Percentiles rank a stretch among this genome's conserved stretches.
Conservation (phyloP, 208 protist genomes). For the Acanthamoeba healyi region DNA sequence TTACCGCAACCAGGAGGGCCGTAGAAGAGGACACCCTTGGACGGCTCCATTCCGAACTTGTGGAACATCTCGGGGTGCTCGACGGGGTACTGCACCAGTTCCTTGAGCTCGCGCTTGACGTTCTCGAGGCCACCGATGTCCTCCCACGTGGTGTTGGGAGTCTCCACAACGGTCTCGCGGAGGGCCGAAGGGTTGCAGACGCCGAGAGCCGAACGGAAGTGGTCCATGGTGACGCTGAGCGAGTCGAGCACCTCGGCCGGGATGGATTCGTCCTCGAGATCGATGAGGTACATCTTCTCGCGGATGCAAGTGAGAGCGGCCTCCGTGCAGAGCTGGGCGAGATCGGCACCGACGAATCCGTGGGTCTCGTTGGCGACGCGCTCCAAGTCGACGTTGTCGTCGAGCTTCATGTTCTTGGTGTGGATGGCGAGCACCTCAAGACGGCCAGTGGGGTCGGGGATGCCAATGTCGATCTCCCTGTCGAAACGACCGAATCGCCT, state of each 20-base stretch:
- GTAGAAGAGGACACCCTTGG: conserved; percentile 96
- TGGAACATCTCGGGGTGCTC: conserved; percentile 99
- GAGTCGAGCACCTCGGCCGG: conserved; percentile 98
- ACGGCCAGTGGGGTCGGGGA: conserved; percentile 99
- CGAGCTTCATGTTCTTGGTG: conserved; percentile 99
- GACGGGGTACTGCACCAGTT: conserved; percentile 99
- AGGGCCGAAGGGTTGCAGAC: conserved; percentile 99
- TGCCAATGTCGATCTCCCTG: conserved; percentile 99
- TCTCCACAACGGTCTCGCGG: conserved; percentile 99
- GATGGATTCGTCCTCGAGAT: conserved; percentile 99
- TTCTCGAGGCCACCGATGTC: conserved; percentile 99
- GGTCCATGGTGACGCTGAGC: conserved; percentile 98
- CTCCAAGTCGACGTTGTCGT: conserved; percentile 98
- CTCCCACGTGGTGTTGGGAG: conserved; percentile 99
- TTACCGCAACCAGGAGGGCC: conserved; percentile 98
- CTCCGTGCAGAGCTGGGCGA: conserved; percentile 99
- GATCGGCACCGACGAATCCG: conserved; percentile 99
- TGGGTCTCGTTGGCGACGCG: conserved; percentile 94
- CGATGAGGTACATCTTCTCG: conserved; percentile 99
- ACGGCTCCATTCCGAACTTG: conserved; percentile 99
- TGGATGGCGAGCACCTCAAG: conserved; percentile 99
- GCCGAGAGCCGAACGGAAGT: conserved; percentile 98
- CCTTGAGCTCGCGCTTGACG: conserved; percentile 99
- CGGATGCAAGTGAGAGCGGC: conserved; percentile 99
- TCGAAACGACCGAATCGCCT: conserved; percentile 99